Percentiles rank a stretch among this genome's conserved stretches.
phyloP scores from a whole-genome alignment of 495 filamentous ascomycete genomes.

The Neurospora sp. region DNA sequence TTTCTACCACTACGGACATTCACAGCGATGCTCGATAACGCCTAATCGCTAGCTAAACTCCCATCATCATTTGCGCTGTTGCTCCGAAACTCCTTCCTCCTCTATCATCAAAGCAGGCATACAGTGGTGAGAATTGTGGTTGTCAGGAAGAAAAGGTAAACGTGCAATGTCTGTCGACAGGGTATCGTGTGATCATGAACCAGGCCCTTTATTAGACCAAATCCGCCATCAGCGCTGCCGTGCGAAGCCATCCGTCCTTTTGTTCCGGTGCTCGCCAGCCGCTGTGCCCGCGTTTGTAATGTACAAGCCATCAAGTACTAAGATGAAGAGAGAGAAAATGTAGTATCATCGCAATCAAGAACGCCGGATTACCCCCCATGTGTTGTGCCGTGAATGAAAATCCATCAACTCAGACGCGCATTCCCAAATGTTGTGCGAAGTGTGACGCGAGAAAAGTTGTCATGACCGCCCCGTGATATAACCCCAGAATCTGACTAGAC shows the following conservation, averaged over 20 bases:
- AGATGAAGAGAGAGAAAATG: slow-evolving; percentile 3
- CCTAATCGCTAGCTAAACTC: not conserved
- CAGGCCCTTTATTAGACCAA: slow-evolving; percentile 8
- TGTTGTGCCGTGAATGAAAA: slow-evolving; percentile 15
- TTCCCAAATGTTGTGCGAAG: slow-evolving; percentile 20
- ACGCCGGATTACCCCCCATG: slow-evolving; percentile 25
- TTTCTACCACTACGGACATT: not conserved
- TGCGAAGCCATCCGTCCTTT: not conserved
- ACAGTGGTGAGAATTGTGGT: not conserved
- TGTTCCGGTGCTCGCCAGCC: not conserved
- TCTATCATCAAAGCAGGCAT: not conserved
- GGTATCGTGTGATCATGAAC: slow-evolving; percentile 2
- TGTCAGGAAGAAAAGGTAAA: not conserved
- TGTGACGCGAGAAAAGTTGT: slow-evolving; percentile 20
- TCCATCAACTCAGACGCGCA: slow-evolving; percentile 10
- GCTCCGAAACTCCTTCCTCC: not conserved
- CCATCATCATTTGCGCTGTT: not conserved
- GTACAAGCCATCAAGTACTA: slow-evolving; percentile 25
- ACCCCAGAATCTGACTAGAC: slow-evolving; percentile 8
- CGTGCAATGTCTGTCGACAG: not conserved
- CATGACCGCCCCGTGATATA: slow-evolving; percentile 19
- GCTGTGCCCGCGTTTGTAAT: slow-evolving; percentile 16
- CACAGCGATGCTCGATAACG: not conserved
- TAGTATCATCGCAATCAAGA: slow-evolving; percentile 25
- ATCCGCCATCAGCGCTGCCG: slow-evolving; percentile 5